Percentiles rank a stretch among this genome's conserved stretches.
phyloP scores from a whole-genome alignment of 208 protist species.

The Trypanosomatidae sp. region DNA sequence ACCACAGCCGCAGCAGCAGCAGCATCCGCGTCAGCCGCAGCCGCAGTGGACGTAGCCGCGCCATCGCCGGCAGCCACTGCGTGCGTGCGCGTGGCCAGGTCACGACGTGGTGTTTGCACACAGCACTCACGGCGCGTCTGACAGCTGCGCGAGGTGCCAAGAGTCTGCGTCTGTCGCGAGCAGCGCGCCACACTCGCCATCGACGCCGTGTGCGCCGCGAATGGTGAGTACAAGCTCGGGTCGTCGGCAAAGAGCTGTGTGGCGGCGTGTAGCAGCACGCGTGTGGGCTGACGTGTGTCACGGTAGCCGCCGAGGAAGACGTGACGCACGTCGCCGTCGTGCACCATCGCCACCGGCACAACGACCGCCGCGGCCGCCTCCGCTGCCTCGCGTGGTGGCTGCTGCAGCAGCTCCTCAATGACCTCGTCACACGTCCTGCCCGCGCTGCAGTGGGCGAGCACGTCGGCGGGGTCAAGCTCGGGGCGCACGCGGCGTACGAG shows the following conservation, averaged over 20 bases:
- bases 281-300: slow-evolving; percentile 36
- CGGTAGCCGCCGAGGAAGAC: slow-evolving; percentile 91
- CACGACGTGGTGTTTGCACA: slow-evolving; percentile 80
- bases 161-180: slow-evolving; percentile 89
- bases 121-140: slow-evolving; percentile 87
- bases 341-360: not conserved
- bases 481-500: slow-evolving; percentile 22
- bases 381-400: slow-evolving; percentile 4
- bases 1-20: not conserved
- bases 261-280: slow-evolving; percentile 80
- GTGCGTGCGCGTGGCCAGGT: slow-evolving; percentile 35
- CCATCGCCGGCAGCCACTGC: not conserved
- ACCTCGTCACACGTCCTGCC: slow-evolving; percentile 44
- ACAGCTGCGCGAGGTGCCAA: slow-evolving; percentile 66
- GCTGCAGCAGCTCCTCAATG: slow-evolving; percentile 19
- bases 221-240: slow-evolving; percentile 47
- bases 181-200: slow-evolving; percentile 1
- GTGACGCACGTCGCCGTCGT: slow-evolving; percentile 13
- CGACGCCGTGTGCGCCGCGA: slow-evolving; percentile 5
- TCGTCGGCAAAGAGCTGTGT: slow-evolving; percentile 81
- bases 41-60: no score
- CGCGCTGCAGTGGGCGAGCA: slow-evolving; percentile 30
- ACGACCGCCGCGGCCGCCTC: slow-evolving; percentile 3
- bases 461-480: slow-evolving; percentile 21
- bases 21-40: no score